Evolutionary conservation across 1,139 yeast species (phyloP), one percentile per base, ranked within the genome.

Genomic region (Lodderomyces margitis): DNA sequence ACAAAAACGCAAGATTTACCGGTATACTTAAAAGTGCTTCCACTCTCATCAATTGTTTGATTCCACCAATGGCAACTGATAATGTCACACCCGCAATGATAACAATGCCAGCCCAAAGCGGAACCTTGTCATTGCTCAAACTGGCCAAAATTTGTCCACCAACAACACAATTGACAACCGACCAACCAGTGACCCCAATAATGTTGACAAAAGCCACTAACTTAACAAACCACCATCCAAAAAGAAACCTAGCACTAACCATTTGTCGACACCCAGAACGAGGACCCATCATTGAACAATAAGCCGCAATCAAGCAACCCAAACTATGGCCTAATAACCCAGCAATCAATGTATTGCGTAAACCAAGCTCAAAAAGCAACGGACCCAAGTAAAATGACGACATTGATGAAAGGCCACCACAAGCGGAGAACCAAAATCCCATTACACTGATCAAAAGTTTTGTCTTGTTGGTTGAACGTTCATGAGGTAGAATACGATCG

Each of bases 361-460:
- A 79, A 3, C 87, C 84, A 15, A 87, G 65, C 2, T 75, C 85
- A 55, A 77, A 87, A 5, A 84, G 56, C 38, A 85, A 59, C 0
- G 95, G 87, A 0, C 94, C 92, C 38, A 86, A 63, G 46, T 83
- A 79, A 54, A 77, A 87, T 2, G 92, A 80, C 1, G 95, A 83
- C 87, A 87, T 84, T 1, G 95, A 84, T 5, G 94, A 82, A 25
- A 87, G 66, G 0, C 95, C 91, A 43, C 95, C 94, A 48, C 89
- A 76, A 0, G 91, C 95, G 28, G 91, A 81, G 24, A 85, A 58
- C 96, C 96, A 87, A 38, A 87, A 70, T 2, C 95, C 91, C n/a
- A 77, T 63, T 15, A 86, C 87, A 15, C 81, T 73, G 7, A 83
- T 41, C 38, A 81, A 68, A 44, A 80, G 82, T 36, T 68, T 67